These are phyloP conservation scores for Wickerhamomyces sp. DNA, from an alignment of 1,139 yeast genomes.

Conservation along the genomic window DNA sequence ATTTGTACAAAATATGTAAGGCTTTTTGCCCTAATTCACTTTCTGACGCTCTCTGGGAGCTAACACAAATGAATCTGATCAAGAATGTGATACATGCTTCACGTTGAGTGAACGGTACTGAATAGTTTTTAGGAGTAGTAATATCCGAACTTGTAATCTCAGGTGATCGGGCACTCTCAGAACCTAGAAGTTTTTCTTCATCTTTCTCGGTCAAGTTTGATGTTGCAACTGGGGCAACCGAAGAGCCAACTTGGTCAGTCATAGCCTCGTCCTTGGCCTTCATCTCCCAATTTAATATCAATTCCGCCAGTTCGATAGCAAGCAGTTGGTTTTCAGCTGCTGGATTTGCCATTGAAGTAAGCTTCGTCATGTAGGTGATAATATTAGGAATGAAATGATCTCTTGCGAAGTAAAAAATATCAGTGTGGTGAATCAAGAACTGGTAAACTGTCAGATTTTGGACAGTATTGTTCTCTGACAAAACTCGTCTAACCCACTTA, in stretches of 20 bases:
- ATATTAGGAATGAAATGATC: constrained; percentile 87
- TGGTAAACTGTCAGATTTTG: constrained; percentile 72
- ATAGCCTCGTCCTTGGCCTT: constrained; percentile 25
- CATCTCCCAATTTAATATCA: constrained; percentile 82
- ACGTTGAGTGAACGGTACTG: constrained; percentile 73
- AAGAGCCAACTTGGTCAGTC: constrained; percentile 8
- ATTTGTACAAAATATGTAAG: constrained; percentile 64
- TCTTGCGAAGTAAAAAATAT: constrained; percentile 76
- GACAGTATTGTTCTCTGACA: constrained; percentile 87
- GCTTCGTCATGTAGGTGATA: constrained; percentile 91
- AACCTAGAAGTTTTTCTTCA: constrained; percentile 14
- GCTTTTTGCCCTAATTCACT: constrained; percentile 81
- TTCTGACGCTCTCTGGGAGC: constrained; percentile 82
- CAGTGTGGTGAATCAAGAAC: constrained; percentile 83
- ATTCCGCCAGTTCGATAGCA: constrained; percentile 86
- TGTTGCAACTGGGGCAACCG: constrained; percentile 11
- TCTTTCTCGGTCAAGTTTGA: constrained; percentile 16
- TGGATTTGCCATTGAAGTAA: constrained; percentile 76
- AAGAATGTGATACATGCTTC: constrained; percentile 92
- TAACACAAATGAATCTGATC: constrained; percentile 82
- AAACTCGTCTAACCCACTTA: constrained; percentile 90
- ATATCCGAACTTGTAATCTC: constrained; percentile 21
- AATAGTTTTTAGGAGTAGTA: constrained; percentile 33
- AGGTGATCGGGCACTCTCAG: constrained; percentile 9
- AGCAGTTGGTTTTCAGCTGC: constrained; percentile 77